These are phyloP conservation scores for Tillandsia fasciculata DNA, from an alignment of 176 grass and related monocot genomes.

Conservation along the genomic window DNA sequence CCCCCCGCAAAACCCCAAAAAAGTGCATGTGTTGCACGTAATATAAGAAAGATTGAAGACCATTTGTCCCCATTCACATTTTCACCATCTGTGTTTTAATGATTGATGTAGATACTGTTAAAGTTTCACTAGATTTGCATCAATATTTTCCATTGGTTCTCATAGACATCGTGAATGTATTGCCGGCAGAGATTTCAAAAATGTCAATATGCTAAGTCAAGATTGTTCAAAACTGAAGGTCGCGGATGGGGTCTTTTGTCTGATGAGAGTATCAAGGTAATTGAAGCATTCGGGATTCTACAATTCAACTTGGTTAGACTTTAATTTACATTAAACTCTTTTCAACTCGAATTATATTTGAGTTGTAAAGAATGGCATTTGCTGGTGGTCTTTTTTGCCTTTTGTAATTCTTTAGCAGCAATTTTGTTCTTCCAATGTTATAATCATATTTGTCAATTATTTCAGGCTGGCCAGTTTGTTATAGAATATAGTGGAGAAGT, in stretches of 20 bases:
- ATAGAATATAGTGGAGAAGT: constrained; percentile 97
- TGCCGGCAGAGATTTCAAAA: constrained; percentile 82
- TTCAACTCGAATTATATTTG: neutral
- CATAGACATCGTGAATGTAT: neutral
- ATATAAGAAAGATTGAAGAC: neutral
- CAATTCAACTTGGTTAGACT: constrained; percentile 5
- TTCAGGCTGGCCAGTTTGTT: constrained; percentile 88
- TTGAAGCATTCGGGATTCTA: constrained; percentile 6
- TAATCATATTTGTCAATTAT: constrained; percentile 14
- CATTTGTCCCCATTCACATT: neutral
- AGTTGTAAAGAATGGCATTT: neutral
- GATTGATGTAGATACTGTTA: neutral
- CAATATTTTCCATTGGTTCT: neutral
- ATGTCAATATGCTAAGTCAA: constrained; percentile 74
- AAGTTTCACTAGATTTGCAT: neutral
- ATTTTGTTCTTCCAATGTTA: neutral
- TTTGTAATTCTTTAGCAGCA: too few relatives aligned
- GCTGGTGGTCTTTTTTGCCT: too few relatives aligned
- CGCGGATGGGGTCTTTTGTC: constrained; percentile 95
- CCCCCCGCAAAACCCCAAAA: neutral
- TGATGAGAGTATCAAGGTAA: constrained; percentile 86
- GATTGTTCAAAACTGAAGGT: constrained; percentile 72
- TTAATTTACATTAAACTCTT: neutral
- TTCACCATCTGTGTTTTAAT: neutral
- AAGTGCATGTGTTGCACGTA: neutral